These are phyloP conservation scores for Chimonanthus salicifolius DNA, from an alignment of 164 flowering plant genomes.

Conservation along the genomic window DNA sequence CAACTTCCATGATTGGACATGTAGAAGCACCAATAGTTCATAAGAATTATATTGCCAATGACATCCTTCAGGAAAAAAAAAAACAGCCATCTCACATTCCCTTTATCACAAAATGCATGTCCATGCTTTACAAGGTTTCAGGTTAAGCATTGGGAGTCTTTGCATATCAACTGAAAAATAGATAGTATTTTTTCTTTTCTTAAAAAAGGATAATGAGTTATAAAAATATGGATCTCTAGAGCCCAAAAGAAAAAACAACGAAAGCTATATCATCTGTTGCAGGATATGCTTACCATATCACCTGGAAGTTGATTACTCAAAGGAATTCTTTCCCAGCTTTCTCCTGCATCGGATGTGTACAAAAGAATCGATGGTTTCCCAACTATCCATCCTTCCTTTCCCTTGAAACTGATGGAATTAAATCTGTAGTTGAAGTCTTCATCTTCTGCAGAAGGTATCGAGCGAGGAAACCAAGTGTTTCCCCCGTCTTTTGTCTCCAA, in stretches of 20 bases:
- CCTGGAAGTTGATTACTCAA: conserved; percentile 93
- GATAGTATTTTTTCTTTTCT: no score
- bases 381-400: conserved; percentile 96
- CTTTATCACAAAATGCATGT: no score
- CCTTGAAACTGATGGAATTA: conserved; percentile 82
- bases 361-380: conserved; percentile 93
- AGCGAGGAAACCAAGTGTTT: conserved; percentile 84
- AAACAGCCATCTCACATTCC: no score
- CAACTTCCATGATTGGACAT: no score
- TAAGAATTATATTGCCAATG: no score
- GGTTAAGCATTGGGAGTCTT: no score
- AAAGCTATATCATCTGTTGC: neutral
- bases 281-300: conserved; percentile 58
- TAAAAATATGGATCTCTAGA: neutral
- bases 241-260: neutral
- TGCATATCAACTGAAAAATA: no score
- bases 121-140: no score
- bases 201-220: no score
- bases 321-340: conserved; percentile 87
- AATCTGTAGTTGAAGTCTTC: conserved; percentile 97
- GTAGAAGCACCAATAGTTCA: no score
- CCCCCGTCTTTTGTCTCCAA: conserved; percentile 98
- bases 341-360: conserved; percentile 86
- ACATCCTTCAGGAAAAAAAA: no score
- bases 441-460: conserved; percentile 91